Percentiles rank a stretch among this genome's conserved stretches.
phyloP scores from a whole-genome alignment of 208 protist genomes.

The Naegleria fowleri region DNA sequence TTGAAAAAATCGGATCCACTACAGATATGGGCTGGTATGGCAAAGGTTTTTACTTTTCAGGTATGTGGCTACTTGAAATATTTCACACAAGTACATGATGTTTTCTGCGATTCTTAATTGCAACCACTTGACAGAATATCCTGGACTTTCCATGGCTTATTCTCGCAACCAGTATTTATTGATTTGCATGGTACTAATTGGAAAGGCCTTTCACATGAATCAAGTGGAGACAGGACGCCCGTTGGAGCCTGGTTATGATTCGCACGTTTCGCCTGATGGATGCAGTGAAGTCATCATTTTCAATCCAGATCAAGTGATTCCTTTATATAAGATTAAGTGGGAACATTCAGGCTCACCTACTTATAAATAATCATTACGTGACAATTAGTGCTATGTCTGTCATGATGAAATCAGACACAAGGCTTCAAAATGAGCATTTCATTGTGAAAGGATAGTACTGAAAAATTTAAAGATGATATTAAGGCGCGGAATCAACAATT shows the following conservation, averaged over 20 bases:
- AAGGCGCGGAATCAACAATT: too few species aligned
- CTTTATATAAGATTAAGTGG: neutral
- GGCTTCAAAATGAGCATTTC: too few species aligned
- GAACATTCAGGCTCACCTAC: neutral
- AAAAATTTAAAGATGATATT: too few species aligned
- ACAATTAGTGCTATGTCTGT: too few species aligned
- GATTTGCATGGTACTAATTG: constrained; percentile 5
- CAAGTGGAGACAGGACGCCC: neutral
- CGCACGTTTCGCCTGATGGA: neutral
- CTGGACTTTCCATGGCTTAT: neutral
- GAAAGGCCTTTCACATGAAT: neutral
- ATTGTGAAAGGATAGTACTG: too few species aligned
- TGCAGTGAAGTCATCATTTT: constrained; percentile 25
- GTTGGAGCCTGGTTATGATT: neutral
- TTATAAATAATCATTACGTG: too few species aligned
- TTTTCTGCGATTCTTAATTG: too few species aligned
- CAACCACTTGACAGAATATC: neutral
- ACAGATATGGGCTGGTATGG: constrained; percentile 27
- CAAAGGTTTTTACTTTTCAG: constrained; percentile 12
- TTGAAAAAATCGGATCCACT: neutral
- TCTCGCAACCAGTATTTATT: constrained; percentile 8
- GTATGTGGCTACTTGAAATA: neutral
- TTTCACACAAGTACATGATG: neutral
- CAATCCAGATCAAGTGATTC: constrained; percentile 8
- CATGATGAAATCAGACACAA: too few species aligned